Conservation (phyloP, 768 basidiomycete genomes). For the Phylloporus sp. region DNA sequence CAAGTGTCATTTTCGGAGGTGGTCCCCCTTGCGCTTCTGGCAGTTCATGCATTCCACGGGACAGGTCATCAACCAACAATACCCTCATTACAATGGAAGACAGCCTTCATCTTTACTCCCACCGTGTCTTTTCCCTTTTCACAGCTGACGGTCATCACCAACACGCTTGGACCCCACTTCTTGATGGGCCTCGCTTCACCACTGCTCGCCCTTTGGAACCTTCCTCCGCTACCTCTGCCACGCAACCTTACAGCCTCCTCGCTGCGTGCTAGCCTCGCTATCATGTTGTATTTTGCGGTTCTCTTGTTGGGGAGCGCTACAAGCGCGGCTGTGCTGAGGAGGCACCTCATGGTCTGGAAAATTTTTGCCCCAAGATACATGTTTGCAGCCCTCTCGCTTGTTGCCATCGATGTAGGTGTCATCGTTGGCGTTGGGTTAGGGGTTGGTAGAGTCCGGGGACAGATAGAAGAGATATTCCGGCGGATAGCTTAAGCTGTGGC, state of each 20-base stretch:
- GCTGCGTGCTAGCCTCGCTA: constrained; percentile 54
- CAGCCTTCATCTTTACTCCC: constrained; percentile 78
- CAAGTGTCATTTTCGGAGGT: constrained; percentile 62
- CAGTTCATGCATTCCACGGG: constrained; percentile 71
- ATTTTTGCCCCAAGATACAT: constrained; percentile 96
- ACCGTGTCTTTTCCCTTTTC: constrained; percentile 71
- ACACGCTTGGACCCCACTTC: constrained; percentile 72
- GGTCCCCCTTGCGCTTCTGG: constrained; percentile 71
- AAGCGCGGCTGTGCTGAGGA: constrained; percentile 68
- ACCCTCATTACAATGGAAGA: constrained; percentile 92
- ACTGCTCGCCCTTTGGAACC: constrained; percentile 80
- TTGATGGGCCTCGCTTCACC: constrained; percentile 65
- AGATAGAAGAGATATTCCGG: constrained; percentile 22
- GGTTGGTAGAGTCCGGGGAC: constrained; percentile 16
- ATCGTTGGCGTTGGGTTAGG: constrained; percentile 23
- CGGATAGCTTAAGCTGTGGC: constrained; percentile 3
- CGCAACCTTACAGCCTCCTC: constrained; percentile 33
- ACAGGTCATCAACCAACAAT: constrained; percentile 93
- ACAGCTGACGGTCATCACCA: constrained; percentile 67
- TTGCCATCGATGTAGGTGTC: constrained; percentile 65
- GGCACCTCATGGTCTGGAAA: constrained; percentile 99
- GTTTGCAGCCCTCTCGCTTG: constrained; percentile 59
- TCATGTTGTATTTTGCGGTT: constrained; percentile 65
- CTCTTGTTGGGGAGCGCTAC: constrained; percentile 67
- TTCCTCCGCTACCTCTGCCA: constrained; percentile 50